Evolutionary conservation across 768 basidiomycete genomes (phyloP).

Genomic region (Phlebiopsis gigantea): DNA sequence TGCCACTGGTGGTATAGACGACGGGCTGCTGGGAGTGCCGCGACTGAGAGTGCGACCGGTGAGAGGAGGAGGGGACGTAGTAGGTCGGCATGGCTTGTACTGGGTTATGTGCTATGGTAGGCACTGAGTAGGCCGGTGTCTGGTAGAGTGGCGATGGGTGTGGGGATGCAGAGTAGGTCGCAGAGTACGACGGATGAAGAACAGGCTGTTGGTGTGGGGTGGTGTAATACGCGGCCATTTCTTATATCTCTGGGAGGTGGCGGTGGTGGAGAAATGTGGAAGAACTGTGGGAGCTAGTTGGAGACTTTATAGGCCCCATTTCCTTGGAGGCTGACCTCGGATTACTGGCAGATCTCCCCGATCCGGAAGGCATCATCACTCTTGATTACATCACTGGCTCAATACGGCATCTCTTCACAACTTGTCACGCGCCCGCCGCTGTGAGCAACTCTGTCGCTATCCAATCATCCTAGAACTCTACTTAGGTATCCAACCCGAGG

Average conservation of each 20-base stretch:
- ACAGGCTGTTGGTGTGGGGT: background rate
- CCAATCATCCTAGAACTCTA: background rate
- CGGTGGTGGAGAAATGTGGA: slow-evolving; percentile 4
- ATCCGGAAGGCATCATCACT: background rate
- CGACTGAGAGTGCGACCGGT: slow-evolving; percentile 19
- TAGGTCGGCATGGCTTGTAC: slow-evolving; percentile 17
- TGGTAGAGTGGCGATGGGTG: slow-evolving; percentile 6
- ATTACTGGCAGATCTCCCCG: background rate
- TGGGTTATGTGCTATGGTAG: background rate
- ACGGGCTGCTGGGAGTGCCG: slow-evolving; percentile 19
- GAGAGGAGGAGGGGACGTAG: slow-evolving; percentile 23
- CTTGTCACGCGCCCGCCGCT: background rate
- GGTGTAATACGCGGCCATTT: slow-evolving; percentile 3
- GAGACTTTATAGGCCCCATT: slow-evolving; percentile 2
- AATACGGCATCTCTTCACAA: background rate
- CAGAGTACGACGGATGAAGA: background rate
- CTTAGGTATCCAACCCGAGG: background rate
- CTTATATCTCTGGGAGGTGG: slow-evolving; percentile 3
- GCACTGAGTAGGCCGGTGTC: slow-evolving; percentile 6
- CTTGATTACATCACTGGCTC: background rate
- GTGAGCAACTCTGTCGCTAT: background rate
- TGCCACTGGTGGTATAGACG: slow-evolving; percentile 17
- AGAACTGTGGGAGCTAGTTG: background rate
- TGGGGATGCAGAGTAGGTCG: slow-evolving; percentile 1
- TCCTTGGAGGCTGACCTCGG: background rate